These are phyloP conservation scores for Penicillium sp. DNA, from an alignment of 2,329 filamentous ascomycete genomes.

Conservation along the genomic window DNA sequence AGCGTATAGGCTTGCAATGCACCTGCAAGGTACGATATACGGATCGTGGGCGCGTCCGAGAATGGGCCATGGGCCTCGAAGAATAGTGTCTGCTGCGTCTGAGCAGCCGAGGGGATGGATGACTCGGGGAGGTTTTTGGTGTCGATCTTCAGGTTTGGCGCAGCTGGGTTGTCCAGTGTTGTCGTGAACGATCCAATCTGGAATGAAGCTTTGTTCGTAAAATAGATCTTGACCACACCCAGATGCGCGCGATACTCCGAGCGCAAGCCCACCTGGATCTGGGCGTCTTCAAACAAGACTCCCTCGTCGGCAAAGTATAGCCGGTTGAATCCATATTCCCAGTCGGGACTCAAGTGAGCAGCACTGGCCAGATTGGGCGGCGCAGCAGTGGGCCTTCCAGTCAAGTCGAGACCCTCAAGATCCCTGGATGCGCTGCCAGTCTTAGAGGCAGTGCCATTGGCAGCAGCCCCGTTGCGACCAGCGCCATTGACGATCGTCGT, in stretches of 20 bases:
- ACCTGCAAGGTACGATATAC: slow-evolving; percentile 90
- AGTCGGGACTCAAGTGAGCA: slow-evolving; percentile 87
- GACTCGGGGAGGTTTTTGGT: slow-evolving; percentile 85
- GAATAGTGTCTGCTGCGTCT: slow-evolving; percentile 91
- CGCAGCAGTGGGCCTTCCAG: slow-evolving; percentile 49
- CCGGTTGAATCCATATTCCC: slow-evolving; percentile 84
- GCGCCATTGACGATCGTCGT: slow-evolving; percentile 51
- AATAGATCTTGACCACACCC: slow-evolving; percentile 92
- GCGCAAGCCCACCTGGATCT: slow-evolving; percentile 86
- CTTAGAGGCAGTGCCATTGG: slow-evolving; percentile 29
- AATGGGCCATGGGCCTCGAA: slow-evolving; percentile 84
- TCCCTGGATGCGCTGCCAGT: slow-evolving; percentile 55
- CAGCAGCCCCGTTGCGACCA: slow-evolving; percentile 17
- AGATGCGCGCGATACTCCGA: slow-evolving; percentile 95
- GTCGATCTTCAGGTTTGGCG: slow-evolving; percentile 73
- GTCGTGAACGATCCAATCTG: slow-evolving; percentile 90
- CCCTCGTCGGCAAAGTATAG: slow-evolving; percentile 78
- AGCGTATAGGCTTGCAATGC: slow-evolving; percentile 88
- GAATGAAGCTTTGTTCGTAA: slow-evolving; percentile 86
- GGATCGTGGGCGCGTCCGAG: slow-evolving; percentile 78
- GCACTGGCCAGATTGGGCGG: slow-evolving; percentile 82
- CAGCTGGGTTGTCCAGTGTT: slow-evolving; percentile 69
- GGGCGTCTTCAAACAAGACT: slow-evolving; percentile 88
- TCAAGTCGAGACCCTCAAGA: slow-evolving; percentile 78
- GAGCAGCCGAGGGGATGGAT: slow-evolving; percentile 66